Conservation (phyloP, 2,329 filamentous ascomycete genomes). For the Coniochaeta sp. region DNA sequence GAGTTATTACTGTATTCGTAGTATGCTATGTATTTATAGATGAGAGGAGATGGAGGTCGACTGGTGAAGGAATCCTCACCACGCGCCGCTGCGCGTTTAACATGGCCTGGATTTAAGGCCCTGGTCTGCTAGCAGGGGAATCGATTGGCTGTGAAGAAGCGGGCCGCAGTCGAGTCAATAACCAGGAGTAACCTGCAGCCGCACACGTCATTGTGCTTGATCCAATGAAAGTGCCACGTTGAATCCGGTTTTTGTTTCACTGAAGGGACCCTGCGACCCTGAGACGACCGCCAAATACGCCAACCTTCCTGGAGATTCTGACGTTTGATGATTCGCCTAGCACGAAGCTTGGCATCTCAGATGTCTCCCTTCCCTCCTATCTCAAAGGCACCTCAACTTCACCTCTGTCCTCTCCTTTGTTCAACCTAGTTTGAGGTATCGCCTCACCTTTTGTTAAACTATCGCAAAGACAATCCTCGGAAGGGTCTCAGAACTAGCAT, state of each 20-base stretch:
- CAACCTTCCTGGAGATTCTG: background rate
- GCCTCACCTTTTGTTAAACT: background rate
- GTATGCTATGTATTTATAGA: too few relatives aligned
- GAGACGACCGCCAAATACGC: background rate
- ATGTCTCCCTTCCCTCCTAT: background rate
- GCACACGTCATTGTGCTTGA: background rate
- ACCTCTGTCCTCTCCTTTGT: background rate
- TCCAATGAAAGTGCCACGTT: background rate
- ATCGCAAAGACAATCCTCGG: background rate
- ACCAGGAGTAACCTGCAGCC: background rate
- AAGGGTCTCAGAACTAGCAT: background rate
- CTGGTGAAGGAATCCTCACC: background rate
- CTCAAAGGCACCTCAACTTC: background rate
- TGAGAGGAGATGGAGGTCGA: background rate
- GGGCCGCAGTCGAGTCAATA: background rate
- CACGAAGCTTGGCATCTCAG: background rate
- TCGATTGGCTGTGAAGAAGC: background rate
- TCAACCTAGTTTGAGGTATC: background rate
- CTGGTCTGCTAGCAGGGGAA: background rate
- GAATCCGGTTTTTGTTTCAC: conserved; percentile 2
- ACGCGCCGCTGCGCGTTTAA: background rate
- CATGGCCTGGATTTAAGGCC: background rate
- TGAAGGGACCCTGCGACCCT: background rate
- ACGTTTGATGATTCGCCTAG: background rate
- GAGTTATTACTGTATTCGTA: too few relatives aligned